Evolutionary conservation across 495 filamentous ascomycete genomes (phyloP), one percentile per base, ranked within the genome.

Genomic region (Neurospora sp.): DNA sequence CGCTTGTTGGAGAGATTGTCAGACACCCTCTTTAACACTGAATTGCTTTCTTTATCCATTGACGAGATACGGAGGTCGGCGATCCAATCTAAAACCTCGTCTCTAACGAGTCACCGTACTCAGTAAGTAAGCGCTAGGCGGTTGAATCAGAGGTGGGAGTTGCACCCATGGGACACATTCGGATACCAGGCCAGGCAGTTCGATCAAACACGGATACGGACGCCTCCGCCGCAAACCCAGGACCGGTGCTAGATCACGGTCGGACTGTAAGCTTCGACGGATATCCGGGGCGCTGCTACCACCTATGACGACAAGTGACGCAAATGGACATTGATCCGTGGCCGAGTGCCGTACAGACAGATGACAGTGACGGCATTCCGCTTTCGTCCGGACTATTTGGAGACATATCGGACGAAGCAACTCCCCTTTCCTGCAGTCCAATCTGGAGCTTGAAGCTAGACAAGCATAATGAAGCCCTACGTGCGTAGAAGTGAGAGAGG

Each of bases 271-370:
- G 20, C 49, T 60, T 60, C 23, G 49, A 31, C 11, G 23, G 49
- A 18, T 37, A 66, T 18, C 27, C 27, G 54, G 54, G 54, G 27
- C 54, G 54, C 54, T 74, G 37, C 73, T 35, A 72, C 70, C 39
- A 39, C 37, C 44, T 38, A 75, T 75, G 75, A 76, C 75, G 75
- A 76, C 44, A 27, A 54, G 73, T 76, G 75, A 75, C 71, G 71
- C 75, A 74, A 70, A 31, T 16, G 54, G 27, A 37, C 14, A 66
- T 66, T 16, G 23, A 18, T 35, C 54, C 54, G 54, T 62, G 54
- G 3, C 54, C 27, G 54, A 66, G 27, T 35, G 54, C 54, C 54
- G 54, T 66, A 66, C 3, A 18, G 14, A 66, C 14, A 35, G 54
- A 66, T 66, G 54, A 66, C 23, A 37, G 54, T 35, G 54, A 66